phyloP scores from a whole-genome alignment of 768 basidiomycete genomes.

The Porphyrellus cyaneotinctus region DNA sequence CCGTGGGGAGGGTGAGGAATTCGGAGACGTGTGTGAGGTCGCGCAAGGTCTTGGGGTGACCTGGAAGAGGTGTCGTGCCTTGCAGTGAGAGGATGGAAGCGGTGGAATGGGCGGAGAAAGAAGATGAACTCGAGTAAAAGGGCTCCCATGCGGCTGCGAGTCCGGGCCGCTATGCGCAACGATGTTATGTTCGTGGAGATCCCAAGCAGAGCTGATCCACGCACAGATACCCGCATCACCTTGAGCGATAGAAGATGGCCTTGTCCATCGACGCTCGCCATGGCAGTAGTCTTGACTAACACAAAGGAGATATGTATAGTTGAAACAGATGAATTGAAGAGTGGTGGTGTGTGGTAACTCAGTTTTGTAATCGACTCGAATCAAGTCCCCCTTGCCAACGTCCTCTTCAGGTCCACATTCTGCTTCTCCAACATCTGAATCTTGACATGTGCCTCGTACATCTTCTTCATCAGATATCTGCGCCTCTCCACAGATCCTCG shows the following conservation, averaged over 20 bases:
- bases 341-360: background rate
- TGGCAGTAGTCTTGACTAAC: constrained; percentile 16
- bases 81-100: constrained; percentile 75
- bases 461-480: constrained; percentile 68
- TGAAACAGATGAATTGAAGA: too few species aligned
- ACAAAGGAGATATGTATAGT: too few species aligned
- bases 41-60: constrained; percentile 78
- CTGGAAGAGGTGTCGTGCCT: constrained; percentile 61
- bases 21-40: constrained; percentile 79
- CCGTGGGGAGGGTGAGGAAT: constrained; percentile 72
- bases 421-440: constrained; percentile 65
- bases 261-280: constrained; percentile 45
- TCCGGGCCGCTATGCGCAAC: constrained; percentile 55
- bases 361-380: background rate
- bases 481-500: constrained; percentile 56
- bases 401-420: constrained; percentile 64
- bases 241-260: constrained; percentile 73
- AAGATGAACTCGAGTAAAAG: constrained; percentile 79
- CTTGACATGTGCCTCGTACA: constrained; percentile 65
- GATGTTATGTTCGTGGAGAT: background rate
- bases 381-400: constrained; percentile 41
- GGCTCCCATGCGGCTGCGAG: constrained; percentile 79
- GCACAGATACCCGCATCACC: constrained; percentile 84
- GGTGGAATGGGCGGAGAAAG: constrained; percentile 78
- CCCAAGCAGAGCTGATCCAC: constrained; percentile 28